Percentiles rank a stretch among this genome's conserved stretches.
These are phyloP conservation scores for Penicillium longicatenatum DNA, from an alignment of 495 filamentous ascomycete species.

Conservation along the genomic window DNA sequence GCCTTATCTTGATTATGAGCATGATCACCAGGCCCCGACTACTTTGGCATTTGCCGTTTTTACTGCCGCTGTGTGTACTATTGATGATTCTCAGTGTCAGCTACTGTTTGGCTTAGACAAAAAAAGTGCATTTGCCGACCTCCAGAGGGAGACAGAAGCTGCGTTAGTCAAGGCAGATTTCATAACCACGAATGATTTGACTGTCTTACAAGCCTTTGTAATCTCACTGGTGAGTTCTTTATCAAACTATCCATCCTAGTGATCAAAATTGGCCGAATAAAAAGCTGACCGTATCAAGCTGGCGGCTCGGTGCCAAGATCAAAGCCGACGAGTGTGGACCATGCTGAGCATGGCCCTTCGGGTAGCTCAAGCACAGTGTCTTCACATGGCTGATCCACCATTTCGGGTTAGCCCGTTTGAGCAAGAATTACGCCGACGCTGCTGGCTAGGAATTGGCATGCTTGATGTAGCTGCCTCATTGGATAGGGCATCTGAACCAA, in stretches of 20 bases:
- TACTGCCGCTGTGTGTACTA: constrained; percentile 50
- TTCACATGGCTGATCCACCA: constrained; percentile 51
- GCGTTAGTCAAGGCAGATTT: constrained; percentile 54
- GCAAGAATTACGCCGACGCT: constrained; percentile 37
- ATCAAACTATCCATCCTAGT: neutral
- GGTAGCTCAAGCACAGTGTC: constrained; percentile 65
- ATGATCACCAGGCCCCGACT: constrained; percentile 36
- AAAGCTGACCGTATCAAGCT: constrained; percentile 34
- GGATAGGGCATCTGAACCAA: constrained; percentile 41
- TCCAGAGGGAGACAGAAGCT: constrained; percentile 51
- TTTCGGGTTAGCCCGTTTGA: constrained; percentile 37
- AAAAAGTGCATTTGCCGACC: constrained; percentile 37
- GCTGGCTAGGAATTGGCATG: constrained; percentile 39
- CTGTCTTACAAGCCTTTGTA: constrained; percentile 59
- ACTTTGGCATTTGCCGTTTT: constrained; percentile 54
- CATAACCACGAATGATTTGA: constrained; percentile 54
- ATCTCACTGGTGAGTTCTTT: constrained; percentile 47
- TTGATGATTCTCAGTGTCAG: constrained; percentile 45
- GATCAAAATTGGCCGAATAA: neutral
- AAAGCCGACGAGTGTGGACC: constrained; percentile 51
- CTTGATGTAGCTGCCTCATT: constrained; percentile 39
- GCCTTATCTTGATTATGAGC: constrained; percentile 36
- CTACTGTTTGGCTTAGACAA: constrained; percentile 44
- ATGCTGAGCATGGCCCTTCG: constrained; percentile 68
- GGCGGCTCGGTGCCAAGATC: constrained; percentile 44